phyloP scores from a whole-genome alignment of 2,329 filamentous ascomycete genomes.

The Penicillium janthinellum region DNA sequence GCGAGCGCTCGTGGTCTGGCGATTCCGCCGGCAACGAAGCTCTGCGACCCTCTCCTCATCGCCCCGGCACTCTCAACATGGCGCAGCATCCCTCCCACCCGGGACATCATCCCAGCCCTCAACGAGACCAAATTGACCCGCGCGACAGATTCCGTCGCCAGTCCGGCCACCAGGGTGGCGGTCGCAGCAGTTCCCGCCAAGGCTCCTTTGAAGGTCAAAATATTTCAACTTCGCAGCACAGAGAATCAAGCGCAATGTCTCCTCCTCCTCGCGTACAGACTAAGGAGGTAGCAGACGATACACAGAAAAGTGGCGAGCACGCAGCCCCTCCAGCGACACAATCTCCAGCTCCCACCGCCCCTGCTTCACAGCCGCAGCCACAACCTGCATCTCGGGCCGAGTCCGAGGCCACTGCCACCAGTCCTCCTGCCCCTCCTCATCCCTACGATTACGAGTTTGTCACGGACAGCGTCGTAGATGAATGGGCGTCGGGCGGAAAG shows the following conservation, averaged over 20 bases:
- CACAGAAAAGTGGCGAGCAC: constrained; percentile 33
- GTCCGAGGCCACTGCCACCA: constrained; percentile 21
- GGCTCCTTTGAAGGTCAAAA: constrained; percentile 42
- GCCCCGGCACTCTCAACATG: constrained; percentile 51
- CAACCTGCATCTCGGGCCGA: constrained; percentile 25
- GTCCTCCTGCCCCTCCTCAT: constrained; percentile 27
- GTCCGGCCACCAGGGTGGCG: constrained; percentile 40
- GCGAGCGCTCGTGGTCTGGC: constrained; percentile 47
- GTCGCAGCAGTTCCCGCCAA: constrained; percentile 38
- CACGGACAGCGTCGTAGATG: constrained; percentile 66
- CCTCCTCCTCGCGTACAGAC: constrained; percentile 33
- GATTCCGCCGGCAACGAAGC: constrained; percentile 43
- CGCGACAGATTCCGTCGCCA: constrained; percentile 43
- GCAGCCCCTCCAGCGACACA: constrained; percentile 17
- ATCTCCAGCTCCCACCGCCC: constrained; percentile 26
- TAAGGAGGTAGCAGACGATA: constrained; percentile 32
- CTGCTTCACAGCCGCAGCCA: constrained; percentile 20
- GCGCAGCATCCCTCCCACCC: constrained; percentile 52
- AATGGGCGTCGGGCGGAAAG: constrained; percentile 70
- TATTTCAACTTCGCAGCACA: constrained; percentile 30
- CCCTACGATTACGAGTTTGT: constrained; percentile 74
- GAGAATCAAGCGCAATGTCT: constrained; percentile 32
- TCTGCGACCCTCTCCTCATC: constrained; percentile 50
- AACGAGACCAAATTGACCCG: constrained; percentile 41
- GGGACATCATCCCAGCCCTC: constrained; percentile 36